Evolutionary conservation across 1,139 yeast genomes (phyloP).

Genomic region (Arxiozyma telluris): DNA sequence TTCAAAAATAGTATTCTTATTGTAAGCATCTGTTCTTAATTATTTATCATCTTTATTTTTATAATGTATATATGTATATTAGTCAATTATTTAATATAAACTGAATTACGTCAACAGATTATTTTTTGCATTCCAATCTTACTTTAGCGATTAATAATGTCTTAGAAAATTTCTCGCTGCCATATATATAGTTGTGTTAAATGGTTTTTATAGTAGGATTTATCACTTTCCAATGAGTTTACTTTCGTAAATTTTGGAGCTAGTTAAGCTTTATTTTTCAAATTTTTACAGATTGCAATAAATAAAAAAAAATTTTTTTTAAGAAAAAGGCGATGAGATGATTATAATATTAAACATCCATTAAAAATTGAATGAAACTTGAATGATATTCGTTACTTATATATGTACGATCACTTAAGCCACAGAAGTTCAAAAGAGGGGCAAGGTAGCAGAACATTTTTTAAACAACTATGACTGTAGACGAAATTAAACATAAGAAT

Average conservation of each 20-base stretch:
- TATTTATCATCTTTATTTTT: background rate
- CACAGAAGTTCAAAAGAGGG: background rate
- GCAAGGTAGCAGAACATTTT: no score
- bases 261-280: background rate
- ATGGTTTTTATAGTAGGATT: background rate
- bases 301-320: background rate
- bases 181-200: no score
- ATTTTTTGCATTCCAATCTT: background rate
- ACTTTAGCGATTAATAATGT: background rate
- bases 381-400: no score
- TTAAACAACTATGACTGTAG: conserved; percentile 33
- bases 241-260: background rate
- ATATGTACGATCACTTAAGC: background rate
- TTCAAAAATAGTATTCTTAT: background rate
- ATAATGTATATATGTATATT: background rate
- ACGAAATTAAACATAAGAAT: conserved; percentile 36
- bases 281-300: background rate
- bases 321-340: conserved; percentile 11
- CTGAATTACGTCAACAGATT: background rate
- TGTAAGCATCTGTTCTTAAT: background rate
- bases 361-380: no score
- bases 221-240: background rate
- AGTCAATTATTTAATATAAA: background rate
- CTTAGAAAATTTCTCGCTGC: no score
- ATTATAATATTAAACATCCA: conserved; percentile 1